Percentiles rank a stretch among this genome's conserved stretches.
phyloP scores from a whole-genome alignment of 1,139 yeast genomes.

The Kazachstania sp. region DNA sequence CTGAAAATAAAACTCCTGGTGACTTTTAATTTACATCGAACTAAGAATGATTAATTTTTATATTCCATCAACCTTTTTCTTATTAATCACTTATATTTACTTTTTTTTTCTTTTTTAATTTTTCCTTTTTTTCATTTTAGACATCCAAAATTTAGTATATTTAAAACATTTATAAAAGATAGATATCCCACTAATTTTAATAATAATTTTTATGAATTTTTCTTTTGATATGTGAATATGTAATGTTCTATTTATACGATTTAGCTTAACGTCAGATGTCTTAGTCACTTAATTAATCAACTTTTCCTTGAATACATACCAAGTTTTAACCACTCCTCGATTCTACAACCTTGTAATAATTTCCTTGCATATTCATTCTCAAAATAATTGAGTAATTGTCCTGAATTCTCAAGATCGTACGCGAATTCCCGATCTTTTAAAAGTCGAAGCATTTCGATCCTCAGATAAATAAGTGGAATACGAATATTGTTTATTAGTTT shows the following conservation, averaged over 20 bases:
- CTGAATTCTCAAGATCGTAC: conserved; percentile 39
- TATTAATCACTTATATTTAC: neutral
- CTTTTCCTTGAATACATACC: neutral
- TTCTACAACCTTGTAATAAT: conserved; percentile 22
- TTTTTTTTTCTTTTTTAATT: neutral
- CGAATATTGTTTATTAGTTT: conserved; percentile 45
- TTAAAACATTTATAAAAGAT: too few species aligned
- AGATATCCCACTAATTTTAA: too few species aligned
- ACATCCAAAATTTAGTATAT: too few species aligned
- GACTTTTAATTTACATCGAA: too few species aligned
- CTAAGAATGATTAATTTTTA: neutral
- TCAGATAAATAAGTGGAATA: conserved; percentile 49
- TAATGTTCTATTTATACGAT: neutral
- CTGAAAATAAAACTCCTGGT: too few species aligned
- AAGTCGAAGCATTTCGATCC: conserved; percentile 30
- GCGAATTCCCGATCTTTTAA: conserved; percentile 19
- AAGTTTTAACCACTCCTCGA: conserved; percentile 25
- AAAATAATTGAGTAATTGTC: conserved; percentile 24
- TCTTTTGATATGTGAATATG: neutral
- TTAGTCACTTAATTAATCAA: neutral
- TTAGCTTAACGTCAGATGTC: neutral
- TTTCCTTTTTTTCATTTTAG: neutral
- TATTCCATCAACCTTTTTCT: too few species aligned
- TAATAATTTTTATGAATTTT: too few species aligned
- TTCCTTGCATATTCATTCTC: conserved; percentile 26